Evolutionary conservation across 2,329 filamentous ascomycete species (phyloP), one percentile per base, ranked within the genome.

Genomic region (Colletotrichum godetiae): DNA sequence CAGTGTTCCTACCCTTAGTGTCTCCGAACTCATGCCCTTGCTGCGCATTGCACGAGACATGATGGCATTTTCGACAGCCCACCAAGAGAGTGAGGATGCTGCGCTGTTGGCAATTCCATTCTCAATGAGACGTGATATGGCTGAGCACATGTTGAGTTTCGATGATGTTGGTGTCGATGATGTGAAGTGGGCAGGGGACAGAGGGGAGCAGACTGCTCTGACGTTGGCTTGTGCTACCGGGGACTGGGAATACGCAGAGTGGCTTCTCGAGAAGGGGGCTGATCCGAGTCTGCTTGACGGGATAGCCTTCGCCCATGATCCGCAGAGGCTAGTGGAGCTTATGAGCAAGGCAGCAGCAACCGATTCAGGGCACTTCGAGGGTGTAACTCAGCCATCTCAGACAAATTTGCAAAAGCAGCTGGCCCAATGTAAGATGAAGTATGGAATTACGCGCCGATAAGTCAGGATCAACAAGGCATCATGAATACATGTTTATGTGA

Each of bases 241-340:
- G 8, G 55, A 67, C 8, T 67, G 64, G 64, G 53, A 46, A 4
- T 67, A 31, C 7, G 64, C n/a, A 12, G 19, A 67, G 15, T 60
- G 55, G 55, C 55, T 67, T n/a, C 19, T 67, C 11, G 64, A 60
- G 35, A 57, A 19, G 29, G 64, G 53, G n/a, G 64, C 64, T 7
- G 35, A 60, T 12, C 64, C 64, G 3, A 6, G 19, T 10, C 22
- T 67, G 13, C 53, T 60, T 60, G 55, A 33, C 7, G 55, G 35
- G 22, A 58, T 57, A 29, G 63, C 52, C 5, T 66, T 66, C 22
- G 29, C 22, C 6, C 13, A 58, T 11, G 52, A 66, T 29, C 29
- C 19, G 2, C 15, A 53, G n/a, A 33, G 24, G 15, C 27, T 63
- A 6, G 15, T 24, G 12, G 29, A 24, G 46, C 12, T 63, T 7